phyloP scores from a whole-genome alignment of 1,284 basidiomycete species.

The Boletus hoseneyae region DNA sequence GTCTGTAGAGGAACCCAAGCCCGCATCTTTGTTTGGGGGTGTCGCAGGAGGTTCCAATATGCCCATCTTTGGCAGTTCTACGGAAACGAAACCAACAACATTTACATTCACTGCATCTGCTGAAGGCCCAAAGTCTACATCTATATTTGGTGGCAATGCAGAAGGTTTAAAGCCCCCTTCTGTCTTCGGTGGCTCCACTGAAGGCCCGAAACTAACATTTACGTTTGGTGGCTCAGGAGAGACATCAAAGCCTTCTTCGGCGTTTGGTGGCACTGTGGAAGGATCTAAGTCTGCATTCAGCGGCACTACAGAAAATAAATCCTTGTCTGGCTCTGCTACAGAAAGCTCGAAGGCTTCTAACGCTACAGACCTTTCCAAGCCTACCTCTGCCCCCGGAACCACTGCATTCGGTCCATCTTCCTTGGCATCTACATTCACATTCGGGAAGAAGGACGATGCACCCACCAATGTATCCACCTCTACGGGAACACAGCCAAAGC shows the following conservation, averaged over 20 bases:
- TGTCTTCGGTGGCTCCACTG: constrained; percentile 10
- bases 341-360: constrained; percentile 4
- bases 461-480: constrained; percentile 8
- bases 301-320: constrained; percentile 5
- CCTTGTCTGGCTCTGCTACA: background rate
- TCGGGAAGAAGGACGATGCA: constrained; percentile 22
- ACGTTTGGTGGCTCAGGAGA: constrained; percentile 12
- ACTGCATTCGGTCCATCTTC: constrained; percentile 6
- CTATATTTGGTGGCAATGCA: constrained; percentile 9
- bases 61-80: constrained; percentile 6
- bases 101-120: constrained; percentile 16
- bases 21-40: constrained; percentile 17
- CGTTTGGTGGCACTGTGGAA: constrained; percentile 7
- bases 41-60: background rate
- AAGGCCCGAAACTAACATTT: constrained; percentile 10
- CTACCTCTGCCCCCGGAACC: constrained; percentile 3
- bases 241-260: constrained; percentile 5
- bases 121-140: constrained; percentile 8
- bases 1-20: constrained; percentile 19
- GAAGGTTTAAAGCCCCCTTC: constrained; percentile 11
- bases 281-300: constrained; percentile 5
- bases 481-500: constrained; percentile 11
- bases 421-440: constrained; percentile 16
- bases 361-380: constrained; percentile 1
- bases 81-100: constrained; percentile 21